Percentiles rank a stretch among this genome's conserved stretches.
Conservation (phyloP, 2,329 filamentous ascomycete genomes). For the Elsinoe necatrix region DNA sequence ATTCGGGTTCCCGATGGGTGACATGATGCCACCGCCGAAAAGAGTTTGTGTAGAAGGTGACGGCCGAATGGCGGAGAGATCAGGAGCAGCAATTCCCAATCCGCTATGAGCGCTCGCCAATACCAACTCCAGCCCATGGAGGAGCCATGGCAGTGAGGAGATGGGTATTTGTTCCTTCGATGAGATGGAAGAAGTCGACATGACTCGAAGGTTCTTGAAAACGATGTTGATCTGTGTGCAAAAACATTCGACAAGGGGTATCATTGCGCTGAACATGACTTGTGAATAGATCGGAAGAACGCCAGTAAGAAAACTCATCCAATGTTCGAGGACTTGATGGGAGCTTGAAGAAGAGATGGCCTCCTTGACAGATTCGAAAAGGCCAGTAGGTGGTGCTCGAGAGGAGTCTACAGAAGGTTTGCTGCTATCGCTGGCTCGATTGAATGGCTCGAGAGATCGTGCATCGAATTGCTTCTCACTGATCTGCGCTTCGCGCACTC, state of each 20-base stretch:
- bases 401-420: conserved; percentile 20
- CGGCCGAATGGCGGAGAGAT: neutral
- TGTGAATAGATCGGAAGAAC: conserved; percentile 76
- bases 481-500: neutral
- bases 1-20: conserved; percentile 62
- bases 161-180: conserved; percentile 23
- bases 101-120: conserved; percentile 80
- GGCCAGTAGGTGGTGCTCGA: conserved; percentile 50
- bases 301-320: conserved; percentile 77
- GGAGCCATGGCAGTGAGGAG: conserved; percentile 67
- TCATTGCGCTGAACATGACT: conserved; percentile 78
- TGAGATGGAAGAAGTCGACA: conserved; percentile 40
- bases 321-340: conserved; percentile 75
- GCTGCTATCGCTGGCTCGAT: neutral
- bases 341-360: conserved; percentile 70
- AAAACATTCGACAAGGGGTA: conserved; percentile 84
- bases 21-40: conserved; percentile 93
- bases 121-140: conserved; percentile 90
- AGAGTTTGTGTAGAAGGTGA: conserved; percentile 61
- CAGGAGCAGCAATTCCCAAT: neutral
- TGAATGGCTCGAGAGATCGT: neutral
- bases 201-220: conserved; percentile 61
- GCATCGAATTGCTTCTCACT: neutral
- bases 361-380: conserved; percentile 77
- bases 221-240: conserved; percentile 67